These are phyloP conservation scores for Torulaspora indica DNA, from an alignment of 805 yeast genomes.

Conservation along the genomic window DNA sequence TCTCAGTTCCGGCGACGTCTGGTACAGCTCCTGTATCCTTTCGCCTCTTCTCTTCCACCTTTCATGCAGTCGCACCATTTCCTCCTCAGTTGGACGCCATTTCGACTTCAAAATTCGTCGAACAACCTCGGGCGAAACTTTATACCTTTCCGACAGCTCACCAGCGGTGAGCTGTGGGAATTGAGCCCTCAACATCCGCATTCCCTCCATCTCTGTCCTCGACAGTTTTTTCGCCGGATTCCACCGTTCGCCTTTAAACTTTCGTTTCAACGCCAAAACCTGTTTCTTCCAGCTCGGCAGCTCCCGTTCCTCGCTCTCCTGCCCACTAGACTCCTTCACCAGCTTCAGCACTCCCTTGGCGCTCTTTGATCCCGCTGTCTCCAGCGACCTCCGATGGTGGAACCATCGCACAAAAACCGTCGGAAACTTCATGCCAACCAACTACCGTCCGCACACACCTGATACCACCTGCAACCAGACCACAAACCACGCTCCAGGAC, in stretches of 20 bases:
- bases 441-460: neutral
- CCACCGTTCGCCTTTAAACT: slow-evolving; percentile 58
- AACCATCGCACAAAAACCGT: slow-evolving; percentile 9
- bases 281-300: slow-evolving; percentile 71
- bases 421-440: slow-evolving; percentile 3
- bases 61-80: slow-evolving; percentile 38
- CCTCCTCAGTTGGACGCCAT: slow-evolving; percentile 69
- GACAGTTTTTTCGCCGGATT: slow-evolving; percentile 63
- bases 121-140: slow-evolving; percentile 75
- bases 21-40: slow-evolving; percentile 32
- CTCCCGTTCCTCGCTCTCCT: slow-evolving; percentile 19
- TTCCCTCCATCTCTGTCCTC: slow-evolving; percentile 61
- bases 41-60: slow-evolving; percentile 54
- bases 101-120: slow-evolving; percentile 71
- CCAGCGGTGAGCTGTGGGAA: slow-evolving; percentile 57
- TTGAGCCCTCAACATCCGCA: slow-evolving; percentile 50
- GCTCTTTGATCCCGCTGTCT: slow-evolving; percentile 10
- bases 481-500: neutral
- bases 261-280: slow-evolving; percentile 55
- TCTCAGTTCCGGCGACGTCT: slow-evolving; percentile 2
- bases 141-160: slow-evolving; percentile 59
- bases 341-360: slow-evolving; percentile 21
- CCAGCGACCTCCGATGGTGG: slow-evolving; percentile 4
- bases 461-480: neutral
- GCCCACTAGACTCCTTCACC: slow-evolving; percentile 18